These are phyloP conservation scores for Fusarium sp. DNA, from an alignment of 2,329 filamentous ascomycete genomes.

Conservation along the genomic window DNA sequence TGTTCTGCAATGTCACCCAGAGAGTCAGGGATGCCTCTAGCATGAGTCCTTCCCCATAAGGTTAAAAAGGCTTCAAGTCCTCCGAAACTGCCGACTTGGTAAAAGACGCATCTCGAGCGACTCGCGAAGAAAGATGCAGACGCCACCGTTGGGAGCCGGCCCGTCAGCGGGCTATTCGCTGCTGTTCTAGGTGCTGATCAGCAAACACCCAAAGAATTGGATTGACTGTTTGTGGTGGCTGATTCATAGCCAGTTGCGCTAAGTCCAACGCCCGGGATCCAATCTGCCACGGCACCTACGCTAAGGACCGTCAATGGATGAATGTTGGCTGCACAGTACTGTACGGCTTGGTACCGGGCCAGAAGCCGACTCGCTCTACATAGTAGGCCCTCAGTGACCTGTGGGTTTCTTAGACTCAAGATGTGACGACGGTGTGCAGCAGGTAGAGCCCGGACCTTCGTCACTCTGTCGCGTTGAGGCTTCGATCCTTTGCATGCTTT, in stretches of 20 bases:
- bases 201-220: constrained; percentile 31
- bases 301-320: constrained; percentile 20
- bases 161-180: constrained; percentile 34
- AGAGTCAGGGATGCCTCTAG: constrained; percentile 9
- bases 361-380: constrained; percentile 29
- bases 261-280: constrained; percentile 30
- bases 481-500: constrained; percentile 20
- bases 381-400: constrained; percentile 4
- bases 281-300: constrained; percentile 21
- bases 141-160: constrained; percentile 29
- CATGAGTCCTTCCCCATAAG: constrained; percentile 17
- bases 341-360: constrained; percentile 27
- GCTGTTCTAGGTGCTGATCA: constrained; percentile 40
- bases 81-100: constrained; percentile 23
- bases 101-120: constrained; percentile 33
- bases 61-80: constrained; percentile 23
- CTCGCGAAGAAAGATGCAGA: constrained; percentile 31
- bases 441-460: constrained; percentile 23
- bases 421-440: constrained; percentile 33
- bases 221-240: constrained; percentile 36
- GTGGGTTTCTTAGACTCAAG: constrained; percentile 18
- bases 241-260: constrained; percentile 31
- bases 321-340: constrained; percentile 22
- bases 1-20: not conserved
- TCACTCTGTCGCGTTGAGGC: constrained; percentile 27